Conservation (phyloP, 768 basidiomycete genomes). For the Amanita muscaria region DNA sequence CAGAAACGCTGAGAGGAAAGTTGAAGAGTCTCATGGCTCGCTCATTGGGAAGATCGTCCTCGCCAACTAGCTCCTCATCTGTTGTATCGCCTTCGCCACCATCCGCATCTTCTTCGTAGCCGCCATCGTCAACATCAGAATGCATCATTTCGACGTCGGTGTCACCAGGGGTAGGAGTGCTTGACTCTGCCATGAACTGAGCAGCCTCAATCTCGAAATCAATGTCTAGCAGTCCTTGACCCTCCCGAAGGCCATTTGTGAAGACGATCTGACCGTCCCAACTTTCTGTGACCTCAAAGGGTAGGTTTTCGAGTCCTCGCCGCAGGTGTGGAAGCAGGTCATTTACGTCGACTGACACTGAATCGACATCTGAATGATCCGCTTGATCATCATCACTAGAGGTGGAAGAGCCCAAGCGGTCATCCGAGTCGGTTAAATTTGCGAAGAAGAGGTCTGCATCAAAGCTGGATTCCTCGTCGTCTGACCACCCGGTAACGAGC, state of each 20-base stretch:
- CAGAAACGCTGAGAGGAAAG: constrained; percentile 52
- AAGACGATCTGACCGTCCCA: constrained; percentile 75
- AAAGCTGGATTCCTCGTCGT: constrained; percentile 69
- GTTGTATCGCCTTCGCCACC: constrained; percentile 69
- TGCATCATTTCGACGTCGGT: constrained; percentile 45
- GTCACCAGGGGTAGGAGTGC: constrained; percentile 33
- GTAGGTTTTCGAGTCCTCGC: constrained; percentile 29
- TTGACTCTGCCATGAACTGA: constrained; percentile 40
- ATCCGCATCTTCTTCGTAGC: constrained; percentile 39
- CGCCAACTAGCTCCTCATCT: constrained; percentile 77
- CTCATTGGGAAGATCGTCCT: constrained; percentile 64
- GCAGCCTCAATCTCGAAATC: constrained; percentile 62
- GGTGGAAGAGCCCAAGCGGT: constrained; percentile 19
- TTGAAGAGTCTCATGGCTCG: constrained; percentile 66
- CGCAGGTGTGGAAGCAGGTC: constrained; percentile 22
- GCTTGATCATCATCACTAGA: constrained; percentile 20
- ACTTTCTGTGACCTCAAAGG: constrained; percentile 61
- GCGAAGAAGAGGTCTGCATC: constrained; percentile 83
- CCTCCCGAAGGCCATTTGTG: constrained; percentile 53
- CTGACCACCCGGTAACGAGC: constrained; percentile 70
- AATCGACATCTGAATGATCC: constrained; percentile 36
- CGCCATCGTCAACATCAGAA: constrained; percentile 31
- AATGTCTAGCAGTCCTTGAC: constrained; percentile 51
- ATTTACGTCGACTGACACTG: constrained; percentile 22
- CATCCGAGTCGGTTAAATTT: constrained; percentile 55